These are phyloP conservation scores for Ceratocystis papillata DNA, from an alignment of 2,329 filamentous ascomycete species.

Conservation along the genomic window DNA sequence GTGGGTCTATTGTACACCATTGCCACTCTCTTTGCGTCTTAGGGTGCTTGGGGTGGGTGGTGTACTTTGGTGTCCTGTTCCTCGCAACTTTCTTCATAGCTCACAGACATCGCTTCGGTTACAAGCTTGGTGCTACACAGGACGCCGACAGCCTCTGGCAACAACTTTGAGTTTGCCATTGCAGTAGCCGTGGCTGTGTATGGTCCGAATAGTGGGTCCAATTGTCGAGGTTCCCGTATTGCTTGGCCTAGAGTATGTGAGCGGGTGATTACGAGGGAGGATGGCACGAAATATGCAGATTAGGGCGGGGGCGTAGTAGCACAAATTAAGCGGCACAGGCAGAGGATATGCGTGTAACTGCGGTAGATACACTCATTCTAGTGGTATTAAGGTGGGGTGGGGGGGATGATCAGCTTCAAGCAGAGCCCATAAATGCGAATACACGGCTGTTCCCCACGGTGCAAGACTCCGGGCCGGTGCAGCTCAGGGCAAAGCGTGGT, in stretches of 20 bases:
- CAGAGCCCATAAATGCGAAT: conserved; percentile 20
- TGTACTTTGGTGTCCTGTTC: conserved; percentile 74
- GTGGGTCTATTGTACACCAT: conserved; percentile 82
- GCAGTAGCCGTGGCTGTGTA: conserved; percentile 76
- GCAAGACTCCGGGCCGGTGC: conserved; percentile 15
- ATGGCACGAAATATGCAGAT: background rate
- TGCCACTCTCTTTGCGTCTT: conserved; percentile 71
- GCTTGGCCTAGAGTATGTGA: conserved; percentile 63
- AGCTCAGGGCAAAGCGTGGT: conserved; percentile 11
- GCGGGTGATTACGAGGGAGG: conserved; percentile 47
- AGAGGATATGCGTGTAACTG: background rate
- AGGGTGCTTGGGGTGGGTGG: conserved; percentile 63
- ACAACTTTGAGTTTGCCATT: conserved; percentile 88
- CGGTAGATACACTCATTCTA: background rate
- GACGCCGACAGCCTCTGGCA: conserved; percentile 85
- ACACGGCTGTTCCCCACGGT: conserved; percentile 16
- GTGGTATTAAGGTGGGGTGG: background rate
- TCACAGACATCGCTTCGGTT: conserved; percentile 60
- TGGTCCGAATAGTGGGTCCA: conserved; percentile 63
- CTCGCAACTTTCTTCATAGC: conserved; percentile 53
- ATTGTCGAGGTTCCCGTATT: conserved; percentile 79
- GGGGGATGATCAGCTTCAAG: background rate
- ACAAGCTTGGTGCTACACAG: conserved; percentile 60
- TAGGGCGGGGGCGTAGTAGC: background rate
- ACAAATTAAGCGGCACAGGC: background rate